phyloP scores from a whole-genome alignment of 106 monocot genomes.

The Dioscorea alata region DNA sequence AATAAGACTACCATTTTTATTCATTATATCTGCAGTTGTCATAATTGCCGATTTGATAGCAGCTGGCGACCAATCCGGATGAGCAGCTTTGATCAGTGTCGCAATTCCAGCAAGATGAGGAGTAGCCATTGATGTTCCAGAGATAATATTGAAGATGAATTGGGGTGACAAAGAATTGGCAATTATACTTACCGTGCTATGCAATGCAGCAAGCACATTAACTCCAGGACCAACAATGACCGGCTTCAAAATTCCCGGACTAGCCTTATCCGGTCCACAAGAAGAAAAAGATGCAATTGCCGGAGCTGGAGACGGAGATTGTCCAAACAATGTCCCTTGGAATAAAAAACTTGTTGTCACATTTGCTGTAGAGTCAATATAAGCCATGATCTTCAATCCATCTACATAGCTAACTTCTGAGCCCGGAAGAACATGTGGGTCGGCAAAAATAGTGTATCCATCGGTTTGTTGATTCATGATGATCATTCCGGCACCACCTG shows the following conservation, averaged over 20 bases:
- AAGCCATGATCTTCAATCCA: too few species aligned
- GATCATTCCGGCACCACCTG: too few species aligned
- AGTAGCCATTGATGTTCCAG: conserved; percentile 47
- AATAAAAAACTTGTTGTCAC: too few species aligned
- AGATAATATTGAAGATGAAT: neutral
- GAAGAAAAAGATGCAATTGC: too few species aligned
- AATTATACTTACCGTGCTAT: neutral
- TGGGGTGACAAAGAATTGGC: neutral
- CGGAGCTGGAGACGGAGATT: too few species aligned
- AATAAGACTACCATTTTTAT: conserved; percentile 13
- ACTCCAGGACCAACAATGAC: conserved; percentile 36
- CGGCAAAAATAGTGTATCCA: too few species aligned
- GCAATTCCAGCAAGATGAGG: conserved; percentile 53
- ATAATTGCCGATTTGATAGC: conserved; percentile 12
- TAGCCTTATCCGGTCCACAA: neutral
- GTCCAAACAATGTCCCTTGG: too few species aligned
- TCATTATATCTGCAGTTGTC: conserved; percentile 32
- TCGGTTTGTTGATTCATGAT: too few species aligned
- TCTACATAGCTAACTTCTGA: too few species aligned
- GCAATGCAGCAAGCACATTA: conserved; percentile 21
- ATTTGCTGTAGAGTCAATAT: too few species aligned
- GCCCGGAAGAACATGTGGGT: too few species aligned
- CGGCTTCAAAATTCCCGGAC: conserved; percentile 31
- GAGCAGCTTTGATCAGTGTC: conserved; percentile 34
- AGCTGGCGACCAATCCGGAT: conserved; percentile 57